phyloP scores from a whole-genome alignment of 352 stramenopile species.

The Pythium grandisporangium region DNA sequence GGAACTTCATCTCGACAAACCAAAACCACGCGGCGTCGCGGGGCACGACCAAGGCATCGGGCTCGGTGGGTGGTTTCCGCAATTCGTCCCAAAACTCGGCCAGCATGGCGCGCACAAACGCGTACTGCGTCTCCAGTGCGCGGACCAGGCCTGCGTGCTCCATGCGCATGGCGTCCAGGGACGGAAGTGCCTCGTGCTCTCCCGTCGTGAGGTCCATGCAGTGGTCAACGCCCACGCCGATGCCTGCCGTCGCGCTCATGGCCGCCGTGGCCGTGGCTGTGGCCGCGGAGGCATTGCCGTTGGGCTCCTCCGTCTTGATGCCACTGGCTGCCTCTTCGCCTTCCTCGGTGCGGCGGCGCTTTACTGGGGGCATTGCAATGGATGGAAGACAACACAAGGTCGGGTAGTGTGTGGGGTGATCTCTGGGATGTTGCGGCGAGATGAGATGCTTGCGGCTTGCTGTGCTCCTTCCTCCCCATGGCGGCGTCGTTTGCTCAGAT shows the following conservation, averaged over 20 bases:
- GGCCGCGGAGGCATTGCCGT: background rate
- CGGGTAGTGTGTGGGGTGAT: too few species aligned
- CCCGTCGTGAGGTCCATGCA: too few species aligned
- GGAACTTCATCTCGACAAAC: constrained; percentile 74
- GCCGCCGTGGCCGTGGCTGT: background rate
- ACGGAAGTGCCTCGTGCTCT: background rate
- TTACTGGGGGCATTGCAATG: constrained; percentile 12
- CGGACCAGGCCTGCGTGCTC: constrained; percentile 9
- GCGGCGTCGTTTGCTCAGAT: too few species aligned
- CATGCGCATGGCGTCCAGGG: background rate
- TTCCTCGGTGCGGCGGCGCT: constrained; percentile 12
- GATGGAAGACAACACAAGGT: too few species aligned
- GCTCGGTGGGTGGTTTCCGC: constrained; percentile 31
- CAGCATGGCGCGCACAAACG: constrained; percentile 56
- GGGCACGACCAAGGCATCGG: constrained; percentile 19
- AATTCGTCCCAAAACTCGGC: constrained; percentile 66
- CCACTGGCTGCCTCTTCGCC: too few species aligned
- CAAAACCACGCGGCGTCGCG: constrained; percentile 73
- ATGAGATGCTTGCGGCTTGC: too few species aligned
- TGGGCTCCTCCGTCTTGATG: too few species aligned
- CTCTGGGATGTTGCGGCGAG: too few species aligned
- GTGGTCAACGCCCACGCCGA: too few species aligned
- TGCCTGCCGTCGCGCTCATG: background rate
- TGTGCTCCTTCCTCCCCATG: too few species aligned
- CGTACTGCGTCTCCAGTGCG: constrained; percentile 12